A percentile compares a stretch with the other conserved stretches of the same genome.
Conservation (phyloP, 2,329 filamentous ascomycete genomes). For the Verticillium dahliae region DNA sequence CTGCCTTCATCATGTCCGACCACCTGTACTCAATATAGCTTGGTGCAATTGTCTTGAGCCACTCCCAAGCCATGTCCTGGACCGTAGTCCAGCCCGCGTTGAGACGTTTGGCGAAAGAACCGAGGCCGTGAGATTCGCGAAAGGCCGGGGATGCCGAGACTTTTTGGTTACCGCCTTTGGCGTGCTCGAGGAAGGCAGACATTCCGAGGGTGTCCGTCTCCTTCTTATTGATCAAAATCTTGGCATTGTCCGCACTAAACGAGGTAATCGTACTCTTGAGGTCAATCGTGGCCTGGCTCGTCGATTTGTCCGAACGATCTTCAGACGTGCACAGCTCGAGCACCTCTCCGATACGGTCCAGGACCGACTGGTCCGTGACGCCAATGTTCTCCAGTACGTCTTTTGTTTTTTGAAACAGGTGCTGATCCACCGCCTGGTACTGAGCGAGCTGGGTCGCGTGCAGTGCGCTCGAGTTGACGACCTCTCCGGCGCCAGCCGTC, state of each 20-base stretch:
- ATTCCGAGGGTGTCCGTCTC: conserved; percentile 46
- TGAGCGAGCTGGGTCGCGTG: conserved; percentile 50
- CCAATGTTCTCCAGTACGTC: conserved; percentile 49
- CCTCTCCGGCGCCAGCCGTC: conserved; percentile 43
- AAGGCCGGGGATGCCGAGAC: conserved; percentile 39
- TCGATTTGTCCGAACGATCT: conserved; percentile 41
- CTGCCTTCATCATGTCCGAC: conserved; percentile 50
- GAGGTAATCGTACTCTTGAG: conserved; percentile 39
- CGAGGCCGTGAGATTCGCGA: conserved; percentile 45
- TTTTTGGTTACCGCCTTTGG: conserved; percentile 48
- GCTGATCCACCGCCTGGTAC: conserved; percentile 49
- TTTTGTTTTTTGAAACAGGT: conserved; percentile 48
- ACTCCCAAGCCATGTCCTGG: conserved; percentile 53
- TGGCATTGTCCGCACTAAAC: conserved; percentile 48
- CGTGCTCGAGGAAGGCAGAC: conserved; percentile 58
- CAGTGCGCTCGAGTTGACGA: conserved; percentile 42
- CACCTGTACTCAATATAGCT: conserved; percentile 50
- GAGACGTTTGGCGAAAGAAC: conserved; percentile 41
- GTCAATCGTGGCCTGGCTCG: conserved; percentile 39
- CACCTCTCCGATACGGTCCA: conserved; percentile 40
- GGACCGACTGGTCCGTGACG: conserved; percentile 40
- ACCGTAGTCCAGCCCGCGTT: conserved; percentile 45
- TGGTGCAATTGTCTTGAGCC: conserved; percentile 41
- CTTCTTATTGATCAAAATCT: conserved; percentile 45
- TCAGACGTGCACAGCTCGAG: conserved; percentile 46